Base-by-base conservation (phyloP, 106 monocot species). In the Apostasia shenzhenica region DNA sequence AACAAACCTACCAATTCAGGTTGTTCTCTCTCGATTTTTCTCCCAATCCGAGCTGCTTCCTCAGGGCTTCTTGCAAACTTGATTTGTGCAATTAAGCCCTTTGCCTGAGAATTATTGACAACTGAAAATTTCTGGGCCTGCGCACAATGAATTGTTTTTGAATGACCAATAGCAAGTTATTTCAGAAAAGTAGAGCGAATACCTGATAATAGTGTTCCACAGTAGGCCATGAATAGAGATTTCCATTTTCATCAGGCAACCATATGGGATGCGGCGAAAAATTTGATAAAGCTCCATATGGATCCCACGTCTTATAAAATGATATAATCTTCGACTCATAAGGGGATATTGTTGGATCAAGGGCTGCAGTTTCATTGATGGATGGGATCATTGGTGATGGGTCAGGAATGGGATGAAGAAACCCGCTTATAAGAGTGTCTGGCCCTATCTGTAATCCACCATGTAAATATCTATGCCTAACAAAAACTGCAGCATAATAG, bases 181-280 rank as follows among this genome's bases (percentile, higher is more conserved):
- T 42, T 3, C 11, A 41, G 2, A 64, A 26, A 26, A 26, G 0
- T 26, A 26, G 26, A 26, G 26, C 26, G 52, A 11, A 62, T 61
- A 87, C 99, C 92, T 99, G 92, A 76, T 99, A 99, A 83, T 83
- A 99, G 70, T 99, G 99, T 61, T 99, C 99, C 26, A 90, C 87
- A 72, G 56, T 90, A 54, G 90, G 73, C 99, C 99, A 99, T 45
- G 70, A 61, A n/a, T 47, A 41, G 50, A 51, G 51, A 63, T 78
- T 71, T 72, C 90, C 99, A 85, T 81, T 78, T 73, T 84, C 85
- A 83, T 85, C 78, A 69, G 84, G 75, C 79, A 90, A 59, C 61
- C 14, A 37, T 58, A 99, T 58, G 81, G 83, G 76, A 81, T 99
- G 92, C 58, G 97, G 85, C 76, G 99, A 99, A 78, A 90, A 99